Conservation (phyloP, 805 yeast genomes). For the Lipomyces sp. region DNA sequence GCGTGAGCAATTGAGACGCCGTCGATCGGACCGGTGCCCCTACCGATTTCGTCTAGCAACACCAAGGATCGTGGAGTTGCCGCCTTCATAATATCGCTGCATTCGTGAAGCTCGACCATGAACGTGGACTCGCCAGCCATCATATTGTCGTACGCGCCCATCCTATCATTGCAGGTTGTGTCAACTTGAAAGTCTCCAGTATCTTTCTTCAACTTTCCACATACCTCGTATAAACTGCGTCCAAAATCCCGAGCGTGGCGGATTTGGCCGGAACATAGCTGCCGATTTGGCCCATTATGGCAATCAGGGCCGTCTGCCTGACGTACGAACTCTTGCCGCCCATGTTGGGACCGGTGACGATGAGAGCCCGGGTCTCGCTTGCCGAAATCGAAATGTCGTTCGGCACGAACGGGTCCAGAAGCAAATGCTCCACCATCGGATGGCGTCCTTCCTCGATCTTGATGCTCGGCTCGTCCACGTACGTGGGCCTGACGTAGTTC, state of each 20-base stretch:
- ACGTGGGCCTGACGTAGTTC: constrained; percentile 50
- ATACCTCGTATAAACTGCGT: constrained; percentile 46
- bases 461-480: constrained; percentile 48
- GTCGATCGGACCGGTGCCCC: constrained; percentile 72
- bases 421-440: constrained; percentile 59
- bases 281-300: constrained; percentile 75
- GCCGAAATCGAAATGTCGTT: constrained; percentile 56
- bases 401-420: constrained; percentile 52
- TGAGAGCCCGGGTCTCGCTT: constrained; percentile 50
- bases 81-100: constrained; percentile 51
- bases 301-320: constrained; percentile 65
- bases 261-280: constrained; percentile 65
- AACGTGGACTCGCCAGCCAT: constrained; percentile 77
- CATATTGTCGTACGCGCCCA: constrained; percentile 82
- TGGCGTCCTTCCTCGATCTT: constrained; percentile 58
- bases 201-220: neutral
- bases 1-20: constrained; percentile 81
- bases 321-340: constrained; percentile 83
- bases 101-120: constrained; percentile 70
- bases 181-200: constrained; percentile 29
- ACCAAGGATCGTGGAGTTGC: constrained; percentile 58
- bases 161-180: constrained; percentile 45
- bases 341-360: constrained; percentile 75
- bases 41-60: constrained; percentile 70
- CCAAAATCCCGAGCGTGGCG: constrained; percentile 65